Conservation (phyloP, 345 rosid genomes). For the Boechera divaricarpa region DNA sequence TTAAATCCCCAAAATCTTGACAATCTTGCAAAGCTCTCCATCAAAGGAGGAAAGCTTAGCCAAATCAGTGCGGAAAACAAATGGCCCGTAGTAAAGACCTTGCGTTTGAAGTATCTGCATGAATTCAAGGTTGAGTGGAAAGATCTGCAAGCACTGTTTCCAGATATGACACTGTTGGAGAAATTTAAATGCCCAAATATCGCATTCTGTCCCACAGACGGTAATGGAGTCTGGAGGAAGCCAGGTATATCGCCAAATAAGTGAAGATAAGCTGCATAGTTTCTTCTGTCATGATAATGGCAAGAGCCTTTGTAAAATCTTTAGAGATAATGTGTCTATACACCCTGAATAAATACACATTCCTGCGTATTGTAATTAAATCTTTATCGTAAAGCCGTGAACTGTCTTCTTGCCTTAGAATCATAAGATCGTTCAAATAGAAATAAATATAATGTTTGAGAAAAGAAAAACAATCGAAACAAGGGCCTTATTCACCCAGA, state of each 20-base stretch:
- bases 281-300: neutral
- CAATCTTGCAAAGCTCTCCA: slow-evolving; percentile 43
- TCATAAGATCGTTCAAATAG: neutral
- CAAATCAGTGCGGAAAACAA: slow-evolving; percentile 15
- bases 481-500: slow-evolving; percentile 27
- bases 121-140: slow-evolving; percentile 47
- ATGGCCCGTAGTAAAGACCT: slow-evolving; percentile 39
- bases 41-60: slow-evolving; percentile 49
- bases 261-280: neutral
- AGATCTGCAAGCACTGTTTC: slow-evolving; percentile 42
- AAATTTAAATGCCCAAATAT: slow-evolving; percentile 48
- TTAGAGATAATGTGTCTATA: slow-evolving; percentile 5
- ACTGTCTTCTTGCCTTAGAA: neutral
- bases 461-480: neutral
- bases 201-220: slow-evolving; percentile 50
- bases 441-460: neutral
- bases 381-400: neutral
- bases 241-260: neutral
- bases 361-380: slow-evolving; percentile 15
- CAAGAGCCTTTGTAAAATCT: slow-evolving; percentile 16
- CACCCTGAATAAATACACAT: slow-evolving; percentile 30
- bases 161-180: slow-evolving; percentile 45
- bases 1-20: slow-evolving; percentile 37
- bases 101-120: slow-evolving; percentile 56
- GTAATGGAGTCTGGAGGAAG: slow-evolving; percentile 48